These are phyloP conservation scores for Quercus rubra DNA, from an alignment of 306 rosid species.

Conservation along the genomic window DNA sequence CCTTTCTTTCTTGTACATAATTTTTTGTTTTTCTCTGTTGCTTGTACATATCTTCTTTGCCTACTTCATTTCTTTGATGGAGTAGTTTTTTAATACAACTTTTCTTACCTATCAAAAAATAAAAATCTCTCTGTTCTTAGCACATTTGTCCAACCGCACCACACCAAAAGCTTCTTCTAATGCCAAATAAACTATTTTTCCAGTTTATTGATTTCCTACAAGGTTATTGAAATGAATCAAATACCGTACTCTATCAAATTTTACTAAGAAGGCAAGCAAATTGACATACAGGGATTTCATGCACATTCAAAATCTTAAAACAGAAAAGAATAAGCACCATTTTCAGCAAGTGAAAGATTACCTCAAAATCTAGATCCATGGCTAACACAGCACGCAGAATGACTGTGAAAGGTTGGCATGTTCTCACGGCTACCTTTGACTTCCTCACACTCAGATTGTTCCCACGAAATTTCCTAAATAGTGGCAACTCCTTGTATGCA, in stretches of 20 bases:
- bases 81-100: too few species aligned
- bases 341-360: conserved; percentile 16
- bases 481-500: conserved; percentile 36
- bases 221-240: background rate
- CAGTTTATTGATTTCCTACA: background rate
- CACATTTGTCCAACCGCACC: background rate
- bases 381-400: conserved; percentile 62
- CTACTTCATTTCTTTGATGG: too few species aligned
- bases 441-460: conserved; percentile 40
- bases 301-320: background rate
- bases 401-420: conserved; percentile 12
- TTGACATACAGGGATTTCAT: background rate
- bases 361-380: conserved; percentile 53
- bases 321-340: conserved; percentile 6
- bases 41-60: too few species aligned
- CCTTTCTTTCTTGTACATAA: too few species aligned
- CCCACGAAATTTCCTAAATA: conserved; percentile 55
- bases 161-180: background rate
- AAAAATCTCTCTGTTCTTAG: background rate
- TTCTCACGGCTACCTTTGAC: conserved; percentile 47
- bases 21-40: too few species aligned
- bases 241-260: background rate
- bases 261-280: background rate
- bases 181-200: background rate
- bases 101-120: too few species aligned